Percentiles rank a stretch among this genome's conserved stretches.
These are phyloP conservation scores for Claviceps sp. DNA, from an alignment of 2,329 filamentous ascomycete genomes.

Conservation along the genomic window DNA sequence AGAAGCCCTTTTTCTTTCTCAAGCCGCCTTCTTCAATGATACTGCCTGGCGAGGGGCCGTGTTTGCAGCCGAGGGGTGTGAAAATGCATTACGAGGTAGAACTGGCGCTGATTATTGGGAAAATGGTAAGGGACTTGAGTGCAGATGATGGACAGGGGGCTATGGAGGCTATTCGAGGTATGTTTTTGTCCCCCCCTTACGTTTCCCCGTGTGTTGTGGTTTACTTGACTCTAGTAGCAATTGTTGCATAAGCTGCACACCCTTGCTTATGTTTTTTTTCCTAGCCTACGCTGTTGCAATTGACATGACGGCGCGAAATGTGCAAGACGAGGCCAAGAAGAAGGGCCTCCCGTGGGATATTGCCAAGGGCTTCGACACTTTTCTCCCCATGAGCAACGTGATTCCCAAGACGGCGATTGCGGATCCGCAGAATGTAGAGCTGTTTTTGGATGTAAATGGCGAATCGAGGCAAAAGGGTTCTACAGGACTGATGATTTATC, in stretches of 20 bases:
- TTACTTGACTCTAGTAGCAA: background rate
- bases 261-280: background rate
- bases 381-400: constrained; percentile 71
- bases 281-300: constrained; percentile 79
- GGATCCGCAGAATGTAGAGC: constrained; percentile 76
- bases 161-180: constrained; percentile 69
- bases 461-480: constrained; percentile 69
- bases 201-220: background rate
- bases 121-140: constrained; percentile 61
- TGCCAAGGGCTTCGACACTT: constrained; percentile 95
- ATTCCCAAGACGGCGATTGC: constrained; percentile 71
- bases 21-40: constrained; percentile 86
- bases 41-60: constrained; percentile 61
- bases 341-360: constrained; percentile 92
- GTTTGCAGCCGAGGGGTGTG: constrained; percentile 70
- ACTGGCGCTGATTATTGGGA: constrained; percentile 78
- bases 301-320: constrained; percentile 94
- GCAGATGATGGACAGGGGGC: constrained; percentile 63
- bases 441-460: constrained; percentile 76
- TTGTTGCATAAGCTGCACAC: background rate
- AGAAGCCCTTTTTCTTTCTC: constrained; percentile 98
- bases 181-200: constrained; percentile 9
- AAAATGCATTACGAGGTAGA: constrained; percentile 92
- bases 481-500: constrained; percentile 89
- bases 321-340: constrained; percentile 92